Evolutionary conservation across 1,284 basidiomycete genomes (phyloP), one percentile per base, ranked within the genome.

Genomic region (Fistulinella staudtii): DNA sequence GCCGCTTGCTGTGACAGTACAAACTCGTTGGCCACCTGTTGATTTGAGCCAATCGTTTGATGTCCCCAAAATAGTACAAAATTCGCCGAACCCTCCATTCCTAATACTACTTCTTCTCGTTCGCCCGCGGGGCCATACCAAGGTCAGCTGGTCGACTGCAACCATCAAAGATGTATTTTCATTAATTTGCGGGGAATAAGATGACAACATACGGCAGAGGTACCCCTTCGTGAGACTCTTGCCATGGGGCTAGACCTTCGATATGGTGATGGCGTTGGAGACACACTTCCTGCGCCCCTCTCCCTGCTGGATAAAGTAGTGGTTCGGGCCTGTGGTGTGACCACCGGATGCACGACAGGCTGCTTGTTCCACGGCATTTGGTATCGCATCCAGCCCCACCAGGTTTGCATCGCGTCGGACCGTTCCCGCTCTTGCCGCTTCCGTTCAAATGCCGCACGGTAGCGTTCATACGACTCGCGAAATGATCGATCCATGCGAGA

Each of bases 381-480:
- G 36, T 62, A 61, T 43, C 46, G 43, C 17, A 71, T 28, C 71
- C 70, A 70, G 41, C 72, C 72, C 30, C 63, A 56, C 66, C 74
- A 74, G 10, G 71, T 73, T 40, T 62, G 58, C 48, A 64, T 65
- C 40, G 65, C 60, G 31, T 69, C 70, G 21, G 61, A 67, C 37
- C 74, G 68, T 51, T 77, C 75, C 45, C 78, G 78, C 59, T 88
- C 85, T 49, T 82, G 82, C 18, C 92, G 69, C 49, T 81, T 74
- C 36, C 86, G 71, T 70, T 98, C 95, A 66, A 96, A 99, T n/a
- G 85, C 85, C 8, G 82, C 73, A 11, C 96, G 79, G 65, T 98
- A 95, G 13, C 90, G 79, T 65, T 97, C 93, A 68, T 99, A 99
- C 0, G 88, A 80, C 45, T 97, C 93, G 21, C 90, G 76, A 64